These are phyloP conservation scores for Saturnispora galanensis DNA, from an alignment of 805 yeast species.

Conservation along the genomic window DNA sequence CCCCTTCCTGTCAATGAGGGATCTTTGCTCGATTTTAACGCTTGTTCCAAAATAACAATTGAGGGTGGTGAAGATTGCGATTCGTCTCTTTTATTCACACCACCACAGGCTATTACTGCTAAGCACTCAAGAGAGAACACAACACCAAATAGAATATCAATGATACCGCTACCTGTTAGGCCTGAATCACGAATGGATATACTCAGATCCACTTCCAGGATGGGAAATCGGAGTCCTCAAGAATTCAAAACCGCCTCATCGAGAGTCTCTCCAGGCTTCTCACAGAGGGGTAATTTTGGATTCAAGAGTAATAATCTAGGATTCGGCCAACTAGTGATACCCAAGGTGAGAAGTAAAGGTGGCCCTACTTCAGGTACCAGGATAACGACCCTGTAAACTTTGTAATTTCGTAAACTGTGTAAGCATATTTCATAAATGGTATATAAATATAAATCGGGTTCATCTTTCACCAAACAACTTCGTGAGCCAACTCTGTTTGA, in stretches of 20 bases:
- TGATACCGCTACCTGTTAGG: slow-evolving; percentile 23
- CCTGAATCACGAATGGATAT: slow-evolving; percentile 20
- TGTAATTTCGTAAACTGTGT: too few species aligned
- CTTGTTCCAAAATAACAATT: not conserved
- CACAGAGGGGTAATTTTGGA: too few species aligned
- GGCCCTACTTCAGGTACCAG: not conserved
- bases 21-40: not conserved
- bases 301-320: too few species aligned
- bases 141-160: slow-evolving; percentile 3
- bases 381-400: not conserved
- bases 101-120: not conserved
- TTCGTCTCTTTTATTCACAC: not conserved
- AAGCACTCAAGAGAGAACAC: too few species aligned
- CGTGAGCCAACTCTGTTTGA: slow-evolving; percentile 31
- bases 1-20: slow-evolving; percentile 15
- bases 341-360: too few species aligned
- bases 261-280: not conserved
- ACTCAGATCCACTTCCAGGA: slow-evolving; percentile 12
- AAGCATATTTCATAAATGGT: not conserved
- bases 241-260: too few species aligned
- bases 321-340: too few species aligned
- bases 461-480: slow-evolving; percentile 34
- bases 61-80: not conserved
- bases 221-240: not conserved
- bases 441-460: slow-evolving; percentile 19